Evolutionary conservation across 2,329 filamentous ascomycete genomes (phyloP).

Genomic region (Neonectria faginata): DNA sequence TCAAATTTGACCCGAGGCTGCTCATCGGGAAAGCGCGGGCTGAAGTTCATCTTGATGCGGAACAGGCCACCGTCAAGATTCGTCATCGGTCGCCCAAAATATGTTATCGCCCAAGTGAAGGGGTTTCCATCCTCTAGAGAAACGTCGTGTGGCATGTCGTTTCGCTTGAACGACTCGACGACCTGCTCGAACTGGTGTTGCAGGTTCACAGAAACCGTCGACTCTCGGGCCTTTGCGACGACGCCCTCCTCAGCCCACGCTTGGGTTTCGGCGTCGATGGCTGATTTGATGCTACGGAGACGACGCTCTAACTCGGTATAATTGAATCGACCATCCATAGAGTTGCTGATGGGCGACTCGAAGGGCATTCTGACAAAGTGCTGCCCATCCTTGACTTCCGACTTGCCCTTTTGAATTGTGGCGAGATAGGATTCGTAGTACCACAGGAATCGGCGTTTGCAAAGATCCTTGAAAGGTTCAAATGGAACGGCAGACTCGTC

Average conservation of each 20-base stretch:
- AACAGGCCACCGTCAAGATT: constrained; percentile 94
- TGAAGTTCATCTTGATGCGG: constrained; percentile 82
- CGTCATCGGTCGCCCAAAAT: constrained; percentile 92
- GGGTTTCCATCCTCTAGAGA: constrained; percentile 84
- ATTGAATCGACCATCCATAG: constrained; percentile 88
- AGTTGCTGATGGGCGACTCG: constrained; percentile 75
- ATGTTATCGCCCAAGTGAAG: constrained; percentile 88
- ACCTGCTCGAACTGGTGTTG: constrained; percentile 88
- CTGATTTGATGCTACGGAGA: constrained; percentile 74
- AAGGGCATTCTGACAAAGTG: constrained; percentile 88
- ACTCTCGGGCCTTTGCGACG: constrained; percentile 71
- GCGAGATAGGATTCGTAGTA: constrained; percentile 90
- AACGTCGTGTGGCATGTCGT: constrained; percentile 79
- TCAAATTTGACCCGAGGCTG: constrained; percentile 87
- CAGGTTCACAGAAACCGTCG: constrained; percentile 83
- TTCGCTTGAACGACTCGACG: constrained; percentile 77
- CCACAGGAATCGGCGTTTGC: constrained; percentile 94
- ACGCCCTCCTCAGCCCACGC: constrained; percentile 79
- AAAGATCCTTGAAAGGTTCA: constrained; percentile 89
- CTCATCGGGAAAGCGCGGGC: constrained; percentile 86
- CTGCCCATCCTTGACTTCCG: constrained; percentile 72
- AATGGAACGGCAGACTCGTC: constrained; percentile 71
- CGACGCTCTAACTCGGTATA: constrained; percentile 80
- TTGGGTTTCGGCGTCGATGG: constrained; percentile 77
- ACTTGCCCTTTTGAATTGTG: constrained; percentile 73